These are phyloP conservation scores for Rubus idaeus DNA, from an alignment of 306 rosid species.

Conservation along the genomic window DNA sequence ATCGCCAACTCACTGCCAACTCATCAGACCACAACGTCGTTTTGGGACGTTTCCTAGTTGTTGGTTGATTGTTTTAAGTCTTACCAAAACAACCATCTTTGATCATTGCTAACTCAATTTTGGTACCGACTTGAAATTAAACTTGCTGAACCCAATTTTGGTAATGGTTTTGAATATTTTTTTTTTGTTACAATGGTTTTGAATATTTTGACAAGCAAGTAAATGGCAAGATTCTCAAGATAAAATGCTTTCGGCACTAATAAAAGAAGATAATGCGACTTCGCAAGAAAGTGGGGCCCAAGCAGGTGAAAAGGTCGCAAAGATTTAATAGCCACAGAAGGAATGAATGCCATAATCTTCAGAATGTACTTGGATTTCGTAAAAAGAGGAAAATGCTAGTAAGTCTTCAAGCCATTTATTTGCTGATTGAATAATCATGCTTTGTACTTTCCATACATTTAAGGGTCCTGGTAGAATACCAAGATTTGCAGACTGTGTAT, in stretches of 20 bases:
- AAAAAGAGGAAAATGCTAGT: not conserved
- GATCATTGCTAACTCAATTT: not conserved
- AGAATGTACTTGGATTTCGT: not conserved
- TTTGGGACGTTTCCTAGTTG: not conserved
- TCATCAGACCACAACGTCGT: constrained; percentile 12
- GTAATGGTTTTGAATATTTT: no score
- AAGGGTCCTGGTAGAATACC: no score
- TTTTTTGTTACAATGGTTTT: no score
- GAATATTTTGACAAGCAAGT: no score
- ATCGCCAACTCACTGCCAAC: constrained; percentile 27
- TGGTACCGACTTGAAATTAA: no score
- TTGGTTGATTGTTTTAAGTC: not conserved
- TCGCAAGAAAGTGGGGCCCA: no score
- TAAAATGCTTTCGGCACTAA: no score
- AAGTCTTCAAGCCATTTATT: not conserved
- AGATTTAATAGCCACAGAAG: not conserved
- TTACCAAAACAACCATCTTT: not conserved
- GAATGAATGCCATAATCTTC: not conserved
- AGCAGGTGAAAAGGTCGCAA: no score
- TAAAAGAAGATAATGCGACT: not conserved
- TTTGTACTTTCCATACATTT: not conserved
- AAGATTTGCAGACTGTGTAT: not conserved
- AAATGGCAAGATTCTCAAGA: no score
- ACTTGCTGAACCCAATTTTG: not conserved
- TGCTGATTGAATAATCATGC: constrained; percentile 1